Conservation (phyloP, 2,329 filamentous ascomycete genomes). For the Microdochium bolleyi region DNA sequence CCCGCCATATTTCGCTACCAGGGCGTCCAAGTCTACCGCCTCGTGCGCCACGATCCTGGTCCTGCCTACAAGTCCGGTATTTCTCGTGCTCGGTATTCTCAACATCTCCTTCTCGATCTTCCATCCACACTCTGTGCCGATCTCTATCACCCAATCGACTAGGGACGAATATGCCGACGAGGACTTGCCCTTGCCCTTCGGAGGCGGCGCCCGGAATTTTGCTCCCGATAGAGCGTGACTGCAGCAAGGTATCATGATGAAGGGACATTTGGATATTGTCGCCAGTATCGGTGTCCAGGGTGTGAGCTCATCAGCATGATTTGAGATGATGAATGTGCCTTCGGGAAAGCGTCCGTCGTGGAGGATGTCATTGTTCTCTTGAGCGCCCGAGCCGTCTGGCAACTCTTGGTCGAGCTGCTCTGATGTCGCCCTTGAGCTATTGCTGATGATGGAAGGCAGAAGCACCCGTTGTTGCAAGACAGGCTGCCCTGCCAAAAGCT, state of each 20-base stretch:
- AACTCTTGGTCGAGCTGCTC: conserved; percentile 7
- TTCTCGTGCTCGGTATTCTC: conserved; percentile 86
- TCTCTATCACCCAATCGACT: conserved; percentile 64
- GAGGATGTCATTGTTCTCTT: conserved; percentile 17
- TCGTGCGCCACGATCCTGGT: conserved; percentile 18
- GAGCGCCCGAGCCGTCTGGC: conserved; percentile 5
- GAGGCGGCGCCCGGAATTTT: conserved; percentile 58
- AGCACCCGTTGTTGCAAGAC: conserved; percentile 38
- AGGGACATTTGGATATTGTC: conserved; percentile 65
- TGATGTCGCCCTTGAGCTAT: conserved; percentile 3
- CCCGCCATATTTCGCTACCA: conserved; percentile 46
- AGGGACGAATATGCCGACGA: conserved; percentile 76
- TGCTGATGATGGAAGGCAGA: conserved; percentile 34
- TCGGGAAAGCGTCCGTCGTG: conserved; percentile 60
- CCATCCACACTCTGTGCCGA: conserved; percentile 69
- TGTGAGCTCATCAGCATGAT: conserved; percentile 94
- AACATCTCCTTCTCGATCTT: conserved; percentile 75
- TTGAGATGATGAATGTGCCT: conserved; percentile 88
- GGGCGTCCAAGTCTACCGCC: conserved; percentile 29
- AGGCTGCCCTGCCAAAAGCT: conserved; percentile 14
- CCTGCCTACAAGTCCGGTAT: conserved; percentile 72
- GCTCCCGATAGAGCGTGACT: conserved; percentile 78
- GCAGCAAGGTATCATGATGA: conserved; percentile 93
- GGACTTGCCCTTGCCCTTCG: conserved; percentile 37
- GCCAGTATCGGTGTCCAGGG: conserved; percentile 92